Conservation (phyloP, 1,139 yeast species). For the Suzukiozyma palmioleophila region DNA sequence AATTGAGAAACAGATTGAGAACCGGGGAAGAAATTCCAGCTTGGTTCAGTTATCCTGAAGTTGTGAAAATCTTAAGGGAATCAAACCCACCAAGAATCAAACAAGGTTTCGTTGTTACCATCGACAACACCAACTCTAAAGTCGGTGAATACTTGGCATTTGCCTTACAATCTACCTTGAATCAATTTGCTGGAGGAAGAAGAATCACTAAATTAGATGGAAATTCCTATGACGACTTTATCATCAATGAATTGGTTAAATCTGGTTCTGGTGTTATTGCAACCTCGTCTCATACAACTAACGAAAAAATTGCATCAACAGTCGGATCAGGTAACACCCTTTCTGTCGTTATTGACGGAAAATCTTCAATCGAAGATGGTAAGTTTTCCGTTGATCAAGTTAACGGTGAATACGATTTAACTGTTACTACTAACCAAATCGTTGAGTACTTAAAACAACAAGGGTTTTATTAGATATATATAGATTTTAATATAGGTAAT, state of each 20-base stretch:
- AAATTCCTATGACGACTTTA: slow-evolving; percentile 47
- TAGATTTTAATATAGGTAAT: slow-evolving; percentile 2
- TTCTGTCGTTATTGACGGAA: slow-evolving; percentile 15
- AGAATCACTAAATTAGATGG: slow-evolving; percentile 68
- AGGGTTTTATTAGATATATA: slow-evolving; percentile 49
- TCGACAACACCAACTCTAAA: slow-evolving; percentile 53
- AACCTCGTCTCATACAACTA: slow-evolving; percentile 27
- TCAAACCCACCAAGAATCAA: slow-evolving; percentile 87
- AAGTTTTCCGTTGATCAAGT: slow-evolving; percentile 11
- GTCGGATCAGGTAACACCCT: slow-evolving; percentile 36
- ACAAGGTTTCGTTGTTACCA: slow-evolving; percentile 79
- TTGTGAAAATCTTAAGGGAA: slow-evolving; percentile 84
- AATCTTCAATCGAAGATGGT: slow-evolving; percentile 11
- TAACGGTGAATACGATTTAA: slow-evolving; percentile 16
- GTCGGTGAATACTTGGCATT: slow-evolving; percentile 53
- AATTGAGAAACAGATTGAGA: slow-evolving; percentile 80
- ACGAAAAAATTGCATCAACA: slow-evolving; percentile 38
- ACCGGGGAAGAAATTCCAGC: slow-evolving; percentile 88
- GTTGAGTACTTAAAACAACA: slow-evolving; percentile 70
- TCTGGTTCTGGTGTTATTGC: slow-evolving; percentile 90
- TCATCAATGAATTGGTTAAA: slow-evolving; percentile 78
- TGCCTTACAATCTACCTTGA: slow-evolving; percentile 85
- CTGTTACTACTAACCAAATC: slow-evolving; percentile 63
- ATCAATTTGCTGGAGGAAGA: slow-evolving; percentile 85
- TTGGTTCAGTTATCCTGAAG: slow-evolving; percentile 98